Evolutionary conservation across 73 alveolate species (phyloP).

Genomic region (Blepharisma stoltei): DNA sequence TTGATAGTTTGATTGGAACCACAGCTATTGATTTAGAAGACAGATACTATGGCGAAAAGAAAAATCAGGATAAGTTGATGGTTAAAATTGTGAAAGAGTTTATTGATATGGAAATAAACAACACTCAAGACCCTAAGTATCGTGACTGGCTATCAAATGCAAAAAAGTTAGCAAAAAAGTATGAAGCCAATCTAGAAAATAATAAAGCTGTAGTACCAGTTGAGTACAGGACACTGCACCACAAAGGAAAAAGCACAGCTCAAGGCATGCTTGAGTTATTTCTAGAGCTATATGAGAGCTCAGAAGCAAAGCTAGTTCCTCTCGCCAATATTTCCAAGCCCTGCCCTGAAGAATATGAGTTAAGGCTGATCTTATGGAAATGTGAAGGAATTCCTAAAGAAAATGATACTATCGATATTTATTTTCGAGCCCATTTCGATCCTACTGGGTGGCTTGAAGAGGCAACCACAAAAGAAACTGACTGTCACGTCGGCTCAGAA

Average conservation of each 20-base stretch:
- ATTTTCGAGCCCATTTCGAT: slow-evolving; percentile 75
- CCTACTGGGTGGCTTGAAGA: slow-evolving; percentile 82
- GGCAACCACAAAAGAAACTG: slow-evolving; percentile 79
- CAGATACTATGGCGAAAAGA: slow-evolving; percentile 64
- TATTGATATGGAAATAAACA: slow-evolving; percentile 18
- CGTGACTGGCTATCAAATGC: background rate
- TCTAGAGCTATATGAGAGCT: slow-evolving; percentile 77
- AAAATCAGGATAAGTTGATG: slow-evolving; percentile 29
- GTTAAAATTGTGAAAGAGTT: slow-evolving; percentile 28
- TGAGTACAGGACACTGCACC: slow-evolving; percentile 75
- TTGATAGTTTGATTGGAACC: slow-evolving; percentile 87
- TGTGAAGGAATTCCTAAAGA: slow-evolving; percentile 90
- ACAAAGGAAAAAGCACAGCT: slow-evolving; percentile 73
- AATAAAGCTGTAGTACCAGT: slow-evolving; percentile 66
- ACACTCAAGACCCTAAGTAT: background rate
- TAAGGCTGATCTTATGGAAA: slow-evolving; percentile 94
- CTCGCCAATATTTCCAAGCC: slow-evolving; percentile 69
- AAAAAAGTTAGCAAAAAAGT: slow-evolving; percentile 4
- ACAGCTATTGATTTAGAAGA: slow-evolving; percentile 94
- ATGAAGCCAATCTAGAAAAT: slow-evolving; percentile 40
- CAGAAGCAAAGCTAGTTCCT: slow-evolving; percentile 70
- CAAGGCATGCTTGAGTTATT: slow-evolving; percentile 91
- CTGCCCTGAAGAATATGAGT: slow-evolving; percentile 84
- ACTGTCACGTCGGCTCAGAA: slow-evolving; percentile 85
- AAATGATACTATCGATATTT: slow-evolving; percentile 78